phyloP scores from a whole-genome alignment of 1,139 yeast genomes.

The Casaregolazyma lundiana region DNA sequence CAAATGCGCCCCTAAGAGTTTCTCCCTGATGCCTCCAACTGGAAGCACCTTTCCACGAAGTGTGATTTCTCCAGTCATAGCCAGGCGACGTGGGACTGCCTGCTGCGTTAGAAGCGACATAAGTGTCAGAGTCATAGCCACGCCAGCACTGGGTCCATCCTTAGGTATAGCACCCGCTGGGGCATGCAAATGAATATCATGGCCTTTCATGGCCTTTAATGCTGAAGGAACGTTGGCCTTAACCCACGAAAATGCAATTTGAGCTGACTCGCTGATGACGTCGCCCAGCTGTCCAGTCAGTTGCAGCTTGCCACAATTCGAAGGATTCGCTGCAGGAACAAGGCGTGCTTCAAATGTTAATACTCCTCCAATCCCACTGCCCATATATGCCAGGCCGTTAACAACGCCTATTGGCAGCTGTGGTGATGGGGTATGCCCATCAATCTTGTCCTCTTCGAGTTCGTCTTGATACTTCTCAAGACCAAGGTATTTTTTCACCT shows the following conservation, averaged over 20 bases:
- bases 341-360: constrained; percentile 76
- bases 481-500: constrained; percentile 45
- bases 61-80: constrained; percentile 94
- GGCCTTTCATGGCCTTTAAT: constrained; percentile 38
- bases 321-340: constrained; percentile 37
- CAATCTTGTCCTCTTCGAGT: constrained; percentile 32
- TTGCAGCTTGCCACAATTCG: constrained; percentile 43
- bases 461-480: constrained; percentile 38
- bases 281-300: constrained; percentile 84
- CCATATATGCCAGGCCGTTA: constrained; percentile 85
- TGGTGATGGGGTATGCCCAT: constrained; percentile 22
- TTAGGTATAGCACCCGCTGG: constrained; percentile 86
- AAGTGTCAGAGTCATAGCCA: constrained; percentile 79
- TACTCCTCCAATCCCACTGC: constrained; percentile 84
- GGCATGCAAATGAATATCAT: constrained; percentile 77
- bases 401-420: constrained; percentile 53
- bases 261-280: constrained; percentile 76
- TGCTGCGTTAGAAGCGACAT: constrained; percentile 64
- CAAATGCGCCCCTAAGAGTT: constrained; percentile 77
- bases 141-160: constrained; percentile 94
- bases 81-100: constrained; percentile 64
- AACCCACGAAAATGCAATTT: constrained; percentile 72
- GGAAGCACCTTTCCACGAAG: constrained; percentile 81
- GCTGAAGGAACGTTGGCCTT: constrained; percentile 46
- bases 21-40: constrained; percentile 86